Percentiles rank a stretch among this genome's conserved stretches.
These are phyloP conservation scores for Lachnellula arida DNA, from an alignment of 2,329 filamentous ascomycete species.

Conservation along the genomic window DNA sequence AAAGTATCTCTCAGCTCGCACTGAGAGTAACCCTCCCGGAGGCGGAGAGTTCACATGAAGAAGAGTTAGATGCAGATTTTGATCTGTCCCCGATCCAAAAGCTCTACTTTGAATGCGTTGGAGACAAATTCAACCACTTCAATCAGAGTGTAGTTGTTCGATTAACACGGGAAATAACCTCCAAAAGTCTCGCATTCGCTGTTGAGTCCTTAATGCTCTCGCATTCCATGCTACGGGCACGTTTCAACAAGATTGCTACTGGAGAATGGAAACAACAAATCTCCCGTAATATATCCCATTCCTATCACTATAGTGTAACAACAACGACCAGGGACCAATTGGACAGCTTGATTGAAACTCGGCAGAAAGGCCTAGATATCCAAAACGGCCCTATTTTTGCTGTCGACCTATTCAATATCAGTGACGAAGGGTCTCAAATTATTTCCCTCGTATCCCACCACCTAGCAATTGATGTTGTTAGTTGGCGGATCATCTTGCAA, in stretches of 20 bases:
- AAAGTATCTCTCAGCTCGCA: conserved; percentile 8
- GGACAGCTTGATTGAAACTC: conserved; percentile 15
- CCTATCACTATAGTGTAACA: conserved; percentile 12
- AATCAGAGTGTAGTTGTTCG: conserved; percentile 9
- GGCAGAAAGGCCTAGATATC: conserved; percentile 31
- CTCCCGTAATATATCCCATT: conserved; percentile 21
- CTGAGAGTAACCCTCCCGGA: conserved; percentile 1
- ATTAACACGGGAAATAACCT: neutral
- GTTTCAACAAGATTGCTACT: conserved; percentile 29
- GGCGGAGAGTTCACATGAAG: neutral
- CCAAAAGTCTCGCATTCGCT: conserved; percentile 14
- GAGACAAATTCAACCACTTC: conserved; percentile 4
- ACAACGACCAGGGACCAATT: neutral
- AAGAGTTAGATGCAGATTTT: conserved; percentile 5
- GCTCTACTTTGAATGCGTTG: conserved; percentile 18
- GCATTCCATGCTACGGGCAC: conserved; percentile 37
- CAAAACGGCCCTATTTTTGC: conserved; percentile 13
- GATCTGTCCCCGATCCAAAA: conserved; percentile 24
- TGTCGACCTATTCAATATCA: conserved; percentile 10
- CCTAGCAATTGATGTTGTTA: conserved; percentile 33
- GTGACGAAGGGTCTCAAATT: conserved; percentile 31
- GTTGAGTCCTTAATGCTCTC: conserved; percentile 29
- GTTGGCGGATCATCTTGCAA: conserved; percentile 34
- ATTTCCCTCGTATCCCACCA: conserved; percentile 18
- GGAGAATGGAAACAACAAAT: conserved; percentile 33